phyloP scores from a whole-genome alignment of 768 basidiomycete genomes.

The Tricholoma flavovirens region DNA sequence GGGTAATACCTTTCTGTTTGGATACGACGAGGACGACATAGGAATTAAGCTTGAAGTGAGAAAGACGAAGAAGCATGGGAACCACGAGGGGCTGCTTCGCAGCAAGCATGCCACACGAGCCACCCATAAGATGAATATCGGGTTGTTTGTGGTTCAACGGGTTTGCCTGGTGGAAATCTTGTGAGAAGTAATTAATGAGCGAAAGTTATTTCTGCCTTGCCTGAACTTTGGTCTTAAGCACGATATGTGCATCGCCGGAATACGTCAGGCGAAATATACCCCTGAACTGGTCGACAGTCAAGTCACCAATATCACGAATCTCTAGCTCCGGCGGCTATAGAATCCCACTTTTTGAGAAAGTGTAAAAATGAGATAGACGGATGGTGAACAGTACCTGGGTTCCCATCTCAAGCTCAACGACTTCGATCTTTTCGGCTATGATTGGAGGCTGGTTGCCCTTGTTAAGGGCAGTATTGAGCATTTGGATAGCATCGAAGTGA shows the following conservation, averaged over 20 bases:
- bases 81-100: constrained; percentile 95
- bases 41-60: constrained; percentile 89
- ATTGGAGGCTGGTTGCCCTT: constrained; percentile 97
- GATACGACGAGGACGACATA: constrained; percentile 98
- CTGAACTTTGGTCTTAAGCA: constrained; percentile 90
- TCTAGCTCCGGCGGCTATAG: constrained; percentile 91
- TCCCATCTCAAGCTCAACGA: constrained; percentile 99
- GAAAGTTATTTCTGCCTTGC: constrained; percentile 33
- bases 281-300: constrained; percentile 91
- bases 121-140: constrained; percentile 81
- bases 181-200: background rate
- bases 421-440: constrained; percentile 96
- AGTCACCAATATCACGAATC: constrained; percentile 95
- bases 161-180: constrained; percentile 61
- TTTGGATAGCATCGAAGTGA: constrained; percentile 91
- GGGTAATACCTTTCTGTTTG: constrained; percentile 94
- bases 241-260: constrained; percentile 86
- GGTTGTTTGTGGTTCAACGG: constrained; percentile 90
- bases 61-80: constrained; percentile 95
- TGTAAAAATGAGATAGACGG: background rate
- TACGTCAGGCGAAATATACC: constrained; percentile 97
- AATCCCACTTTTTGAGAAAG: background rate
- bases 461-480: constrained; percentile 95
- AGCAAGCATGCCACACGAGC: constrained; percentile 83
- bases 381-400: constrained; percentile 58